Base-by-base conservation (phyloP, 805 yeast species). In the Middelhovenomyces tepae region DNA sequence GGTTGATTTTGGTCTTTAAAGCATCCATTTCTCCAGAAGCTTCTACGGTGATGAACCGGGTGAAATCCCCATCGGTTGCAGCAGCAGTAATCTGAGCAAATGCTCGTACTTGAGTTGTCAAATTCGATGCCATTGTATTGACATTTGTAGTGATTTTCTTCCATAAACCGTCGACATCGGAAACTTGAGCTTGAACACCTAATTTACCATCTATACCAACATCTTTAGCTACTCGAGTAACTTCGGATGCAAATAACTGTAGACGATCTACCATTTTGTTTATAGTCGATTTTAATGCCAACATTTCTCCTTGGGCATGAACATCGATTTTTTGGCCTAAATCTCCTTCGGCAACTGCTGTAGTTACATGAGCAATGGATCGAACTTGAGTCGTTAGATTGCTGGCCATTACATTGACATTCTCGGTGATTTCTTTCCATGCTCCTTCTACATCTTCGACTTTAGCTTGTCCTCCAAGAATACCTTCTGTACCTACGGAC, bases 21-120 rank as follows among this genome's bases (percentile, higher is more conserved):
- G 65, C 64, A 39, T 67, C 74, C 94, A 84, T 84, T 62, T 84
- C 95, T 57, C 95, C 95, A 24, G 78, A 68, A 0, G 94, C 94
- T 52, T 84, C 94, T 39, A 84, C 94, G 0, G 95, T 84, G 43
- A 84, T 85, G 49, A 84, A 80, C 43, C 89, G 69, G 0, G 94
- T 84, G 57, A 84, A 84, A 54, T 84, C 94, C 53, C 94, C 94
- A 59, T 84, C 94, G 2, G 94, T 83, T 9, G 94, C 94, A 18
- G 95, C 91, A 16, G 91, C 94, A 0, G 95, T 84, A 48, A 84
- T 84, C 54, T 84, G 93, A 23, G 93, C 94, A 62, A 84, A 84
- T 0, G 94, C 94, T 58, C 94, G 72, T 50, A 84, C 94, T 61
- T 84, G 95, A 1, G 93, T 78, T 0, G 95, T 84, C 54, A 84